phyloP scores from a whole-genome alignment of 1,284 basidiomycete species.

The Violaceomyces palustris region DNA sequence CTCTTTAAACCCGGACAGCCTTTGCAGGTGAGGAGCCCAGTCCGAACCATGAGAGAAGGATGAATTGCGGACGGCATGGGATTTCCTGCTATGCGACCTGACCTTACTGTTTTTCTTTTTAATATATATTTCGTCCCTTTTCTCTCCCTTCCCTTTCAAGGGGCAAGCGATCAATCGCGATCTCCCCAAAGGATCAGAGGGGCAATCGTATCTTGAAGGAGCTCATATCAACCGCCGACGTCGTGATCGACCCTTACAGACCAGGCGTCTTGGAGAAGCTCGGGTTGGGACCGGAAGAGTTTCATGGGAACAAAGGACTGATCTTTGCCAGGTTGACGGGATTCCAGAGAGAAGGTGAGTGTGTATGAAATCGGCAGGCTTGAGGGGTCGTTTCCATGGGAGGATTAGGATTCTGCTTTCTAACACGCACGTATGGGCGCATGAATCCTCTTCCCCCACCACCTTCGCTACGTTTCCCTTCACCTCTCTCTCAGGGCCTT shows the following conservation, averaged over 20 bases:
- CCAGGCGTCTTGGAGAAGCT: constrained; percentile 75
- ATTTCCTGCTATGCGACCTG: too few species aligned
- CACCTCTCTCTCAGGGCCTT: constrained; percentile 20
- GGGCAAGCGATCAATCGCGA: constrained; percentile 67
- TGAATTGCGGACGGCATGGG: too few species aligned
- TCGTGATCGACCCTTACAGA: constrained; percentile 76
- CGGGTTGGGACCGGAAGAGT: constrained; percentile 66
- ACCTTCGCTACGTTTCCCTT: too few species aligned
- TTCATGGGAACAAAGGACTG: constrained; percentile 56
- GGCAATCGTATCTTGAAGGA: constrained; percentile 63
- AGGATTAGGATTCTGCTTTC: background rate
- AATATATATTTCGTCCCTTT: too few species aligned
- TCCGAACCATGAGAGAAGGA: too few species aligned
- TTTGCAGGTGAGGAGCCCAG: too few species aligned
- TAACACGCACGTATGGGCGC: too few species aligned
- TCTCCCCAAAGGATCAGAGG: constrained; percentile 63
- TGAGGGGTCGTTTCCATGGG: background rate
- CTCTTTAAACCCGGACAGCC: constrained; percentile 47
- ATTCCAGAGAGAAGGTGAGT: constrained; percentile 44
- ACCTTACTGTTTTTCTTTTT: too few species aligned
- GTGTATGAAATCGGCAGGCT: too few species aligned
- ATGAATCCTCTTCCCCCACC: too few species aligned
- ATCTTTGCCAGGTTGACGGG: constrained; percentile 53
- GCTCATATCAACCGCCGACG: constrained; percentile 66
- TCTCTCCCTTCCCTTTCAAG: too few species aligned